phyloP scores from a whole-genome alignment of 495 filamentous ascomycete genomes.

The Penicillium ucsense region DNA sequence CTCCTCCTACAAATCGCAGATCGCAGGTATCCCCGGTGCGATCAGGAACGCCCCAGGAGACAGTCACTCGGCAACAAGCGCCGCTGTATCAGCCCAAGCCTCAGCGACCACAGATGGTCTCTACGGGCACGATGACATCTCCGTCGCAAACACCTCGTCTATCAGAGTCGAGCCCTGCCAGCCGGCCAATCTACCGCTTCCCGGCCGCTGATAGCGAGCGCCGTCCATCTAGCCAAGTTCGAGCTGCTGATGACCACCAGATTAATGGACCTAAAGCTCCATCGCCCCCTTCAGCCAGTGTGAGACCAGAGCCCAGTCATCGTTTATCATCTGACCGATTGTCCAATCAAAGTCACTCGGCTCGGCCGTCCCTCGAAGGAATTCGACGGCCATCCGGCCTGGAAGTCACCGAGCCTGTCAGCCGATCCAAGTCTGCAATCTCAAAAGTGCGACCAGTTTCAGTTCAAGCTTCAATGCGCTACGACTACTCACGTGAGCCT shows the following conservation, averaged over 20 bases:
- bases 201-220: conserved; percentile 44
- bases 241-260: conserved; percentile 25
- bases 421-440: conserved; percentile 55
- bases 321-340: conserved; percentile 36
- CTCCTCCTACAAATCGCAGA: conserved; percentile 16
- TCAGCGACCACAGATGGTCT: conserved; percentile 65
- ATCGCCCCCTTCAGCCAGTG: conserved; percentile 21
- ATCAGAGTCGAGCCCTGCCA: conserved; percentile 29
- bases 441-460: conserved; percentile 59
- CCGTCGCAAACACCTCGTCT: conserved; percentile 52
- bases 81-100: conserved; percentile 50
- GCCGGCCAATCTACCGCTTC: conserved; percentile 53
- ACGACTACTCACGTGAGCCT: conserved; percentile 61
- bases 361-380: conserved; percentile 68
- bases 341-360: conserved; percentile 54
- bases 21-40: conserved; percentile 20
- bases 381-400: conserved; percentile 49
- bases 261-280: conserved; percentile 7
- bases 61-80: conserved; percentile 15
- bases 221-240: conserved; percentile 46
- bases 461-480: conserved; percentile 67
- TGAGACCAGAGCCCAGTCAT: conserved; percentile 38
- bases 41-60: conserved; percentile 14
- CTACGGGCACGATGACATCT: conserved; percentile 87
- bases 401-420: conserved; percentile 48